Percentiles rank a stretch among this genome's conserved stretches.
Evolutionary conservation across 495 filamentous ascomycete genomes (phyloP).

Genomic region (Penicillium ochrochloron): DNA sequence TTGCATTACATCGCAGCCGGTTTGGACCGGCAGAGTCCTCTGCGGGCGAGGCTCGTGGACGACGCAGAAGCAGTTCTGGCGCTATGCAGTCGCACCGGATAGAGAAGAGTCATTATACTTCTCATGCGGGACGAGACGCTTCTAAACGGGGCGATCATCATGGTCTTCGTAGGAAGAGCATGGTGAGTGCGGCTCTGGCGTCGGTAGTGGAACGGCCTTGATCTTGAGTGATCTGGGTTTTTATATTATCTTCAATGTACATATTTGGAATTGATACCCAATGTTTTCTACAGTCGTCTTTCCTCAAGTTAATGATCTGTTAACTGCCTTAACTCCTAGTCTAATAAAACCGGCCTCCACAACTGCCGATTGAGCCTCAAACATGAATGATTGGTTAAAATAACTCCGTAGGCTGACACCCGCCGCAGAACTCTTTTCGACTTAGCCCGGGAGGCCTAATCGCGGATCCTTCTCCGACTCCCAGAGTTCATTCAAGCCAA

Average conservation of each 20-base stretch:
- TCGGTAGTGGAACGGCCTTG: constrained; percentile 39
- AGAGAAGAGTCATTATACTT: constrained; percentile 43
- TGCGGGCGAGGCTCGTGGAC: constrained; percentile 16
- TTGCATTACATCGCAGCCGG: constrained; percentile 34
- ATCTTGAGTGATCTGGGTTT: constrained; percentile 7
- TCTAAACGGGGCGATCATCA: constrained; percentile 48
- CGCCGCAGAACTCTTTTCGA: background rate
- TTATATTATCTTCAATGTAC: constrained; percentile 23
- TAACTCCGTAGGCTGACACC: background rate
- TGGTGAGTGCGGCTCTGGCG: constrained; percentile 51
- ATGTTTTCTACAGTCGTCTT: background rate
- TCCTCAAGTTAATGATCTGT: background rate
- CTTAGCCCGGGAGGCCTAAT: background rate
- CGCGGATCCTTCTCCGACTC: background rate
- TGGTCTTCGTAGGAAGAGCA: constrained; percentile 48
- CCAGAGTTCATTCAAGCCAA: no score
- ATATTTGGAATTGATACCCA: constrained; percentile 32
- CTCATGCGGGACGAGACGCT: constrained; percentile 32
- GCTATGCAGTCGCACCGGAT: constrained; percentile 38
- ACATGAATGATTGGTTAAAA: background rate
- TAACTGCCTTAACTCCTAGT: background rate
- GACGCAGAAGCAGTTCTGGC: constrained; percentile 40
- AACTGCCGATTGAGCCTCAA: background rate
- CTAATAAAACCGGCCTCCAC: background rate
- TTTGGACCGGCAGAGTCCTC: constrained; percentile 29